Conservation (phyloP, 805 yeast species). For the Saccharomycopsis vini region DNA sequence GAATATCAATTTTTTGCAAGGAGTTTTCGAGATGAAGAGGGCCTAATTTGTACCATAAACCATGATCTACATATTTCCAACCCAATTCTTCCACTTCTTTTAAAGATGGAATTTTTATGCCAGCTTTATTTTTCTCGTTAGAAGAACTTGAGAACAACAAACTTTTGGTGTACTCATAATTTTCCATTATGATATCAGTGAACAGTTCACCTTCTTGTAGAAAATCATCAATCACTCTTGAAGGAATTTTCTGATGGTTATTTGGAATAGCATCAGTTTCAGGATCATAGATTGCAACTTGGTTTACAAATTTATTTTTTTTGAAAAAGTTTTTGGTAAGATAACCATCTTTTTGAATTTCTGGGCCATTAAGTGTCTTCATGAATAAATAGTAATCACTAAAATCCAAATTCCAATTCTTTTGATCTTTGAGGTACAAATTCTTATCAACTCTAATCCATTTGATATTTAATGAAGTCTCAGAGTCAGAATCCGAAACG, state of each 20-base stretch:
- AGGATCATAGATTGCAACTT: conserved; percentile 12
- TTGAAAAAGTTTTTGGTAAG: conserved; percentile 9
- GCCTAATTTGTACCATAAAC: conserved; percentile 56
- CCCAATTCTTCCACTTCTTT: conserved; percentile 11
- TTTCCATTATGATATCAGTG: conserved; percentile 13
- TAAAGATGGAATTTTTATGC: conserved; percentile 5
- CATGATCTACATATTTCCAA: conserved; percentile 26
- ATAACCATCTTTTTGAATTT: conserved; percentile 13
- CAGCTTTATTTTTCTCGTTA: background rate
- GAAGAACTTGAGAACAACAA: background rate
- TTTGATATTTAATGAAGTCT: conserved; percentile 6
- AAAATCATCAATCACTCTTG: conserved; percentile 9
- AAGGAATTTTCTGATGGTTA: conserved; percentile 6
- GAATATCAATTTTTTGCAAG: conserved; percentile 47
- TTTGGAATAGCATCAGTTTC: background rate
- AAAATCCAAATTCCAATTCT: conserved; percentile 13
- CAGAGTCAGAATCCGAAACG: conserved; percentile 12
- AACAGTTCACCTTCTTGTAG: conserved; percentile 11
- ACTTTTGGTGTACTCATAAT: conserved; percentile 10
- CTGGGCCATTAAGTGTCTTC: conserved; percentile 12
- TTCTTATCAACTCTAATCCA: conserved; percentile 15
- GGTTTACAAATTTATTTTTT: conserved; percentile 9
- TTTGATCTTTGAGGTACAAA: conserved; percentile 10
- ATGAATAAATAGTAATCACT: conserved; percentile 12
- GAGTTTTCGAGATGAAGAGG: conserved; percentile 28